phyloP scores from a whole-genome alignment of 106 monocot genomes.

The Dendrobium officinale region DNA sequence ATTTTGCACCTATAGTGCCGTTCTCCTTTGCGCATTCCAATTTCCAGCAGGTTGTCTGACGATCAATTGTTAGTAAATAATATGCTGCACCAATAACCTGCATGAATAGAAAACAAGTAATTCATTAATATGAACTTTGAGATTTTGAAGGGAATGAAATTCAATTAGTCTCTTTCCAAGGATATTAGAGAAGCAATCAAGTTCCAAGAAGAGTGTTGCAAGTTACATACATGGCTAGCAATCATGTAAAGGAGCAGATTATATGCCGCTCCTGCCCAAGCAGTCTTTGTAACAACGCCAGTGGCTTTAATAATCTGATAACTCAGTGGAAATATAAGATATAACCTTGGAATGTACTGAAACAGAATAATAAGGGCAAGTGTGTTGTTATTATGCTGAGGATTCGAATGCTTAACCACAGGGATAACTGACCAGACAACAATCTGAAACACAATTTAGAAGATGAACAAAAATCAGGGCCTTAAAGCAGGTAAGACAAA shows the following conservation, averaged over 20 bases:
- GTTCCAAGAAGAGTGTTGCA: neutral
- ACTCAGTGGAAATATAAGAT: slow-evolving; percentile 82
- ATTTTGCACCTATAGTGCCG: slow-evolving; percentile 8
- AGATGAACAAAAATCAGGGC: neutral
- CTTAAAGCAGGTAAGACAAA: neutral
- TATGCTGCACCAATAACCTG: slow-evolving; percentile 78
- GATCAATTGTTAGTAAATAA: slow-evolving; percentile 63
- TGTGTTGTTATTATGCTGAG: slow-evolving; percentile 51
- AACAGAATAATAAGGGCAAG: slow-evolving; percentile 72
- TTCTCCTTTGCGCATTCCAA: slow-evolving; percentile 38
- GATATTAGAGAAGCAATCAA: neutral
- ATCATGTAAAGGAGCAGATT: slow-evolving; percentile 87
- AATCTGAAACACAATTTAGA: slow-evolving; percentile 46
- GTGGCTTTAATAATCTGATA: slow-evolving; percentile 72
- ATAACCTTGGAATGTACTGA: slow-evolving; percentile 78
- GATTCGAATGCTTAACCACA: slow-evolving; percentile 42
- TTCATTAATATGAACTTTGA: neutral
- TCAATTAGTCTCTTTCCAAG: neutral
- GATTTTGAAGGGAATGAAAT: neutral
- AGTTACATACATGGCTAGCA: slow-evolving; percentile 78
- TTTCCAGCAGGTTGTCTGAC: slow-evolving; percentile 87
- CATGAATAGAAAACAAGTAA: neutral
- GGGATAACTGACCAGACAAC: slow-evolving; percentile 79
- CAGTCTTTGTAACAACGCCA: slow-evolving; percentile 77
- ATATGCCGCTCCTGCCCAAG: slow-evolving; percentile 88